Percentiles rank a stretch among this genome's conserved stretches.
Conservation (phyloP, 2,329 filamentous ascomycete genomes). For the Venturiaceae sp. region DNA sequence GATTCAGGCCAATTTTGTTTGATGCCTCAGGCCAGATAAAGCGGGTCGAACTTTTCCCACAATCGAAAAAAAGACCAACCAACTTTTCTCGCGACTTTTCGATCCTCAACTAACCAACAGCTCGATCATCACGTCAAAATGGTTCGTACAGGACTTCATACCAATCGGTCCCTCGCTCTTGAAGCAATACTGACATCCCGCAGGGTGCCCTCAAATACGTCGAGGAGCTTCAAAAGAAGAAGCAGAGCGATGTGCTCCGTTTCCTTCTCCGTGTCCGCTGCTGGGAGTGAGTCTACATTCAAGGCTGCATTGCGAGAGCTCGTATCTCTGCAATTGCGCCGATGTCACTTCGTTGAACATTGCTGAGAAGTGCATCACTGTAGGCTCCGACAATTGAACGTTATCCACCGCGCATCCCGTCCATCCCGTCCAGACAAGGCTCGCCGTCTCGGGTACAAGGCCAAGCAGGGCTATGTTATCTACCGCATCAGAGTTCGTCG, state of each 20-base stretch:
- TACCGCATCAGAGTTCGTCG: conserved; percentile 98
- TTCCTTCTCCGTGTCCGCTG: conserved; percentile 93
- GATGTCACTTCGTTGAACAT: conserved; percentile 95
- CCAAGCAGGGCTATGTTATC: conserved; percentile 99
- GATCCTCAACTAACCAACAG: neutral
- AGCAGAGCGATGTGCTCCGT: conserved; percentile 99
- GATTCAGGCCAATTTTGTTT: no score
- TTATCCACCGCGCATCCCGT: conserved; percentile 97
- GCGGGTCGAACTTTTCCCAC: no score
- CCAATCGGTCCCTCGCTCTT: neutral
- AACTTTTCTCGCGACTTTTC: no score
- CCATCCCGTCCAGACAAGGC: conserved; percentile 99
- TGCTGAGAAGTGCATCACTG: conserved; percentile 99
- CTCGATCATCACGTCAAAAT: neutral
- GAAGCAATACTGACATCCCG: neutral
- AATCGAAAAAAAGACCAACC: no score
- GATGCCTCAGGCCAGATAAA: no score
- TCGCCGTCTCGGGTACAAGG: conserved; percentile 99
- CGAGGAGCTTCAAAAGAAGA: conserved; percentile 99
- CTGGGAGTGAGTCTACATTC: conserved; percentile 63
- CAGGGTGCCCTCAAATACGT: conserved; percentile 46
- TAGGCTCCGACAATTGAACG: conserved; percentile 99
- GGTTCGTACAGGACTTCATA: neutral
- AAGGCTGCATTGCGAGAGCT: conserved; percentile 27
- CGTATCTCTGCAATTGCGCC: neutral